Evolutionary conservation across 1,284 basidiomycete genomes (phyloP), one percentile per base, ranked within the genome.

Genomic region (Schizophyllum amplum): DNA sequence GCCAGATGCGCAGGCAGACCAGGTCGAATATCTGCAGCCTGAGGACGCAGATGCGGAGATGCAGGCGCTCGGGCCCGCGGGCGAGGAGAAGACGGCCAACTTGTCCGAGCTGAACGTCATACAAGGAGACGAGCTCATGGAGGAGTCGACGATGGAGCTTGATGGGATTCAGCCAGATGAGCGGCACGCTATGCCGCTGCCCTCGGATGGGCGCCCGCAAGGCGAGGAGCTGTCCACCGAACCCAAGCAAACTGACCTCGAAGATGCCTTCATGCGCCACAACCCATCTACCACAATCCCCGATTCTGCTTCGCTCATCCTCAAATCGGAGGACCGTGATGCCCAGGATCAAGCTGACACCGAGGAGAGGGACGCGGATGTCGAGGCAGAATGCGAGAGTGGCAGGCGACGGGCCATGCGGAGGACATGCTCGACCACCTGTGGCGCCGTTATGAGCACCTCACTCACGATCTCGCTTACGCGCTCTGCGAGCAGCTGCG

Each of bases 401-500:
- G 86, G 83, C 78, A 84, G 56, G 75, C 78, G 4, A 69, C 73
- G 6, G 85, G 83, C 53, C 81, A 86, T 59, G 77, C 83, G 1
- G 72, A 77, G 6, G 69, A 77, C 47, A 73, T 75, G 17, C 86
- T 88, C 0, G 85, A 90, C 60, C 84, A 86, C 56, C 80, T 97
- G 23, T 99, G 96, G 96, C 84, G 89, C 15, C 77, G 88, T 15
- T 99, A 99, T 74, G 87, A 91, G 59, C 86, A 89, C 1, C 77
- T 98, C 61, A 99, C 96, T 0, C 87, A 92, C 55, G 89, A 97
- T 62, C 83, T 98, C 24, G 92, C 97, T 5, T 93, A 94, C 66
- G 82, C 87, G 1, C 83, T 98, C 17, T 97, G 94, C 68, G 97
- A 99, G 73, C 96, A 98, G 69, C 84, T 99, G 15, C 92, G 97